Conservation (phyloP, 306 rosid species). For the Carpinus fangiana region DNA sequence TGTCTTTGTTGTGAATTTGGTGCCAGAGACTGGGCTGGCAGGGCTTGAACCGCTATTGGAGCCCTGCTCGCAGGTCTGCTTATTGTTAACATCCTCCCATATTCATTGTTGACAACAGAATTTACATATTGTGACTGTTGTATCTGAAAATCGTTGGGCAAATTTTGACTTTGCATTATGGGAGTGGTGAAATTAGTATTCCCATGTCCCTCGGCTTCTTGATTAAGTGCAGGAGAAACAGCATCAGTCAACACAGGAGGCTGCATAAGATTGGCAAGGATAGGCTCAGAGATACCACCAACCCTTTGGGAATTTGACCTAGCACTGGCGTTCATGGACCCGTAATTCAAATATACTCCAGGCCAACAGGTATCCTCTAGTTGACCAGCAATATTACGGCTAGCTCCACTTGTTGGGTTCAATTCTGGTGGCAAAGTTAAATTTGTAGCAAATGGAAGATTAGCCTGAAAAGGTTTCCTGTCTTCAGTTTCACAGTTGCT, state of each 20-base stretch:
- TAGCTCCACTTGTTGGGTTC: constrained; percentile 24
- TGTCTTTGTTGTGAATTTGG: constrained; percentile 45
- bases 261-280: constrained; percentile 24
- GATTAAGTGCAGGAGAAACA: constrained; percentile 47
- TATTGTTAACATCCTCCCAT: constrained; percentile 46
- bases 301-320: constrained; percentile 37
- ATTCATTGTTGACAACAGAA: constrained; percentile 42
- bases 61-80: constrained; percentile 45
- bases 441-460: constrained; percentile 24
- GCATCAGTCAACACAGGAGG: constrained; percentile 38
- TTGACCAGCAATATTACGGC: constrained; percentile 41
- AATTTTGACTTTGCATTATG: constrained; percentile 42
- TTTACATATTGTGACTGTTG: constrained; percentile 39
- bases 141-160: constrained; percentile 40
- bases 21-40: constrained; percentile 59
- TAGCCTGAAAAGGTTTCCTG: constrained; percentile 47
- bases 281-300: constrained; percentile 29
- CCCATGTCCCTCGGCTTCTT: constrained; percentile 45
- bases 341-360: constrained; percentile 23
- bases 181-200: constrained; percentile 33
- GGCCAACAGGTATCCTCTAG: constrained; percentile 52
- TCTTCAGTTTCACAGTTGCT: constrained; percentile 45
- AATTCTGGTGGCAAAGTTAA: constrained; percentile 26
- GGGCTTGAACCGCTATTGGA: constrained; percentile 80
- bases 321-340: constrained; percentile 10